Conservation (phyloP, 176 grass and related monocot genomes). For the Melocanna baccifera region DNA sequence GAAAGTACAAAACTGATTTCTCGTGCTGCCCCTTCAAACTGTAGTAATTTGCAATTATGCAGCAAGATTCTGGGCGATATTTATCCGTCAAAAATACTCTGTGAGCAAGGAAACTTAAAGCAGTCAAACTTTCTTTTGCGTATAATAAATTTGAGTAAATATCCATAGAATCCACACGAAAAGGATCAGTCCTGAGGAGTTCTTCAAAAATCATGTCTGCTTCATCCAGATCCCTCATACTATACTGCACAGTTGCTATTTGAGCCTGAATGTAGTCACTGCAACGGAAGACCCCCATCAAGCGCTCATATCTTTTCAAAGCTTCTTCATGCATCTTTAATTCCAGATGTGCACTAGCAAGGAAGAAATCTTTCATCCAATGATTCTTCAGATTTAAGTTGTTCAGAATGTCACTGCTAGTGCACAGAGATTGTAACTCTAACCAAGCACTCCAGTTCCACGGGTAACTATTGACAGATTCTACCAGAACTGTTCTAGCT, state of each 20-base stretch:
- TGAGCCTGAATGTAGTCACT: constrained; percentile 96
- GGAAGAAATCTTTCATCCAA: constrained; percentile 99
- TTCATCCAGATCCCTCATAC: constrained; percentile 92
- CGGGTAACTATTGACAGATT: constrained; percentile 89
- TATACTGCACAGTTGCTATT: constrained; percentile 90
- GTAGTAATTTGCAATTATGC: constrained; percentile 99
- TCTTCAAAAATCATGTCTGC: constrained; percentile 97
- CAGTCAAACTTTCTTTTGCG: constrained; percentile 89
- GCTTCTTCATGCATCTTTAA: constrained; percentile 92
- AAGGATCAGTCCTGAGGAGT: constrained; percentile 87
- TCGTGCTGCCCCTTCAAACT: constrained; percentile 97
- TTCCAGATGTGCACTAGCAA: constrained; percentile 85
- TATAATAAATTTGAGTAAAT: constrained; percentile 93
- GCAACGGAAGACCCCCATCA: constrained; percentile 60
- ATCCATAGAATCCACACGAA: constrained; percentile 95
- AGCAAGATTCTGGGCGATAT: constrained; percentile 91
- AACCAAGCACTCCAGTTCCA: constrained; percentile 99
- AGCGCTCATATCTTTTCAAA: constrained; percentile 77
- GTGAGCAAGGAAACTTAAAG: constrained; percentile 96
- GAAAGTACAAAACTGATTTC: constrained; percentile 88
- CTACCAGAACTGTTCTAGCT: constrained; percentile 67
- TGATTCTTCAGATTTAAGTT: constrained; percentile 91
- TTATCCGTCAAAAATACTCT: constrained; percentile 96
- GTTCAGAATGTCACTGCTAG: constrained; percentile 69
- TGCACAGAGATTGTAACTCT: constrained; percentile 79